Conservation (phyloP, 164 flowering plant species). For the Chloranthus sessilifolius region DNA sequence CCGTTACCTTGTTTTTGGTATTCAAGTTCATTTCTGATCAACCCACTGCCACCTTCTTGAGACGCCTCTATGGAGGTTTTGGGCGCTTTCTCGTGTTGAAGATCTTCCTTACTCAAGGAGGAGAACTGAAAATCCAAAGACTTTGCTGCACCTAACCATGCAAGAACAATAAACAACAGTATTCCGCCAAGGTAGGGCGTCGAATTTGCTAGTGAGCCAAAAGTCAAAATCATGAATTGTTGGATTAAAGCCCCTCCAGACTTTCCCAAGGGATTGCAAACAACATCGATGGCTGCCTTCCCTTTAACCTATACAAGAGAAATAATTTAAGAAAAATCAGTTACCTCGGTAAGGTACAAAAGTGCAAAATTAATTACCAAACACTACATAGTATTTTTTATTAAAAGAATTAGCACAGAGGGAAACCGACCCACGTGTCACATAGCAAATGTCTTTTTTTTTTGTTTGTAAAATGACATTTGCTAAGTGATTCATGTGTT, state of each 20-base stretch:
- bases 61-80: background rate
- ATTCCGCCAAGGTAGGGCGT: slow-evolving; percentile 96
- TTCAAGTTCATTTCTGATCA: background rate
- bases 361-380: background rate
- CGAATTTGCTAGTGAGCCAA: slow-evolving; percentile 95
- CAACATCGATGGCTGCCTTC: slow-evolving; percentile 98
- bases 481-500: too few species aligned
- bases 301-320: slow-evolving; percentile 70
- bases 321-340: background rate
- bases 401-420: too few species aligned
- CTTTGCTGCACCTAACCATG: slow-evolving; percentile 91
- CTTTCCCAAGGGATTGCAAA: slow-evolving; percentile 97
- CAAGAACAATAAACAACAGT: slow-evolving; percentile 76
- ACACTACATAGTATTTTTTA: too few species aligned
- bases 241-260: slow-evolving; percentile 97
- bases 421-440: too few species aligned
- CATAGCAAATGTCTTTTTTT: too few species aligned
- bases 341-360: background rate
- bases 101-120: slow-evolving; percentile 8
- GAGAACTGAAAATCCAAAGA: slow-evolving; percentile 50
- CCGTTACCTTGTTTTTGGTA: background rate
- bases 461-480: too few species aligned
- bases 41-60: background rate
- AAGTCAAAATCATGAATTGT: slow-evolving; percentile 94
- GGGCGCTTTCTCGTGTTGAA: slow-evolving; percentile 7